Conservation (phyloP, 805 yeast genomes). For the Ogataea angusta region DNA sequence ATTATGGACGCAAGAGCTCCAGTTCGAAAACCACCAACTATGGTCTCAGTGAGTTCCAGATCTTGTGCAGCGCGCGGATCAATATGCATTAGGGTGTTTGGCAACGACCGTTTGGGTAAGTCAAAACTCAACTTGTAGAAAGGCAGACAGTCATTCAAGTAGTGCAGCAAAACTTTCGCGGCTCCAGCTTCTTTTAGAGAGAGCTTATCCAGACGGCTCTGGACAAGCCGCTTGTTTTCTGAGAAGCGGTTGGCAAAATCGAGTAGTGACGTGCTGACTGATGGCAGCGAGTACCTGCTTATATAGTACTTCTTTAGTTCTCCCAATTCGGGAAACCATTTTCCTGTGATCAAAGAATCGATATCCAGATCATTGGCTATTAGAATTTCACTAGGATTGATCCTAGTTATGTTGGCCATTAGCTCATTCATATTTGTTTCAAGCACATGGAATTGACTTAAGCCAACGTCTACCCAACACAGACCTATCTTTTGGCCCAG, state of each 20-base stretch:
- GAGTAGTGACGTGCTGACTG: constrained; percentile 38
- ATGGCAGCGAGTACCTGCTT: constrained; percentile 47
- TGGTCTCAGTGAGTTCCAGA: constrained; percentile 63
- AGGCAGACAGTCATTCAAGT: constrained; percentile 72
- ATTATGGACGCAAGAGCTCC: constrained; percentile 75
- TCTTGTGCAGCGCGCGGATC: constrained; percentile 79
- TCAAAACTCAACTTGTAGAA: constrained; percentile 59
- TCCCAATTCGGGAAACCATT: constrained; percentile 54
- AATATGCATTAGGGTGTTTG: constrained; percentile 61
- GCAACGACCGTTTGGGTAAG: constrained; percentile 57
- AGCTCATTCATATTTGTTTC: constrained; percentile 57
- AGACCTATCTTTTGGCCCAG: constrained; percentile 55
- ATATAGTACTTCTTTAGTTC: constrained; percentile 59
- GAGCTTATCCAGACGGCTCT: constrained; percentile 32
- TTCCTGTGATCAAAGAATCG: constrained; percentile 40
- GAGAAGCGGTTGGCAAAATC: constrained; percentile 41
- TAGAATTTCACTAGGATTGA: constrained; percentile 78
- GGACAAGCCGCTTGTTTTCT: constrained; percentile 28
- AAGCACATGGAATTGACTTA: constrained; percentile 75
- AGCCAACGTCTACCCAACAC: constrained; percentile 85
- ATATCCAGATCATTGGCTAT: constrained; percentile 45
- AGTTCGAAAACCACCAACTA: constrained; percentile 50
- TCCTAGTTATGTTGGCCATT: constrained; percentile 69
- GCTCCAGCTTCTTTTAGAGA: constrained; percentile 54
- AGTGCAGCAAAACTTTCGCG: constrained; percentile 60